phyloP scores from a whole-genome alignment of 495 filamentous ascomycete genomes.

The Glutinoglossum americanum region DNA sequence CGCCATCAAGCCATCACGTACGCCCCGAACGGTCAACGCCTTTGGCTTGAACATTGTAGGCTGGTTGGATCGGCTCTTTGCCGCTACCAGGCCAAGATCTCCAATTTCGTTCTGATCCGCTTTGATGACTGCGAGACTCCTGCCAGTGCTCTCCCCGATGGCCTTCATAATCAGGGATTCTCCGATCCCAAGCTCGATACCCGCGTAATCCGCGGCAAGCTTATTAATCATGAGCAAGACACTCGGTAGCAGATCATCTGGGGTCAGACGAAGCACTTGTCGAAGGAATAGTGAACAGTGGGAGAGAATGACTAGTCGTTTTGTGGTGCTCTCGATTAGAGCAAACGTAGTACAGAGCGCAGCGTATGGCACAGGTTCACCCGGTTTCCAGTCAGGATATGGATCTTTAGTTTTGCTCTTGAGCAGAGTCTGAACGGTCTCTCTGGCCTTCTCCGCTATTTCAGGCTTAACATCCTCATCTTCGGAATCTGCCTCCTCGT shows the following conservation, averaged over 20 bases:
- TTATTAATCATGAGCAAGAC: slow-evolving; percentile 96
- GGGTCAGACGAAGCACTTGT: slow-evolving; percentile 80
- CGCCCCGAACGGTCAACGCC: slow-evolving; percentile 62
- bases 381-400: slow-evolving; percentile 84
- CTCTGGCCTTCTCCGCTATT: slow-evolving; percentile 49
- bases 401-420: slow-evolving; percentile 46
- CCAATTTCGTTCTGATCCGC: slow-evolving; percentile 89
- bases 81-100: slow-evolving; percentile 81
- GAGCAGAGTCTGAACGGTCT: slow-evolving; percentile 65
- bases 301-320: slow-evolving; percentile 64
- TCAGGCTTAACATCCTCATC: slow-evolving; percentile 57
- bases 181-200: slow-evolving; percentile 88
- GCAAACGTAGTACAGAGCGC: slow-evolving; percentile 90
- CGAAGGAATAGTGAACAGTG: slow-evolving; percentile 80
- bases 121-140: slow-evolving; percentile 72
- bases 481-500: slow-evolving; percentile 26
- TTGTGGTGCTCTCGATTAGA: slow-evolving; percentile 78
- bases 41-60: slow-evolving; percentile 97
- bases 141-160: slow-evolving; percentile 82
- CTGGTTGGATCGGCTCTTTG: slow-evolving; percentile 83
- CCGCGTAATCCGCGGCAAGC: slow-evolving; percentile 85
- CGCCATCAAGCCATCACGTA: slow-evolving; percentile 69
- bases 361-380: slow-evolving; percentile 79
- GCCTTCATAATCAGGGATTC: slow-evolving; percentile 98
- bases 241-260: slow-evolving; percentile 65